Conservation (phyloP, 805 yeast species). For the Phaffomyces antillensis region DNA sequence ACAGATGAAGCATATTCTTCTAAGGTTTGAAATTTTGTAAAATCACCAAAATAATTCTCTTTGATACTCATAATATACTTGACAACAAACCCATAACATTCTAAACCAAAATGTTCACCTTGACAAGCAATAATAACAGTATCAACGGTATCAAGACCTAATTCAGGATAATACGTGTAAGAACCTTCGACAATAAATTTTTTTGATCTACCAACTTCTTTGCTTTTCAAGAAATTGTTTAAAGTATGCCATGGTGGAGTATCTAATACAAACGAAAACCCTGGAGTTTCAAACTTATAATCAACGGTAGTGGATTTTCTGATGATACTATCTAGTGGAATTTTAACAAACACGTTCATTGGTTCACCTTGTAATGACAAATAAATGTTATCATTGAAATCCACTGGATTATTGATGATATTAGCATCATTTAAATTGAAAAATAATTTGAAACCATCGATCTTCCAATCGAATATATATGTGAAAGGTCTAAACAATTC, state of each 20-base stretch:
- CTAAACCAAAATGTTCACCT: conserved; percentile 60
- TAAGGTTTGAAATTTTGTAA: conserved; percentile 73
- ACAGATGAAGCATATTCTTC: conserved; percentile 59
- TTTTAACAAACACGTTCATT: conserved; percentile 36
- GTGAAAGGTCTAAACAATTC: conserved; percentile 69
- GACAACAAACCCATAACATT: conserved; percentile 73
- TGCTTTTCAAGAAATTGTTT: conserved; percentile 57
- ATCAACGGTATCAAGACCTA: conserved; percentile 65
- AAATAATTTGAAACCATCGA: conserved; percentile 51
- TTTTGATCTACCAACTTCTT: conserved; percentile 59
- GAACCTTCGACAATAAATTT: conserved; percentile 58
- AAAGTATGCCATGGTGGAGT: conserved; percentile 93
- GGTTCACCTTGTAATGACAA: conserved; percentile 63
- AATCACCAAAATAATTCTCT: conserved; percentile 89
- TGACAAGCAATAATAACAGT: conserved; percentile 55
- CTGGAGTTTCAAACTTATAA: conserved; percentile 47
- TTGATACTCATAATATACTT: conserved; percentile 67
- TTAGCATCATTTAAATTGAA: conserved; percentile 83
- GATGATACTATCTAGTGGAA: conserved; percentile 56
- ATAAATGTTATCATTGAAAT: conserved; percentile 72
- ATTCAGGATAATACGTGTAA: conserved; percentile 50
- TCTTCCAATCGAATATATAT: conserved; percentile 54
- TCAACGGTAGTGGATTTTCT: conserved; percentile 44
- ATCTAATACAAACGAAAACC: conserved; percentile 54
- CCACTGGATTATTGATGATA: conserved; percentile 83